These are phyloP conservation scores for Chaetoscypha palmicola DNA, from an alignment of 2,329 filamentous ascomycete genomes.

Conservation along the genomic window DNA sequence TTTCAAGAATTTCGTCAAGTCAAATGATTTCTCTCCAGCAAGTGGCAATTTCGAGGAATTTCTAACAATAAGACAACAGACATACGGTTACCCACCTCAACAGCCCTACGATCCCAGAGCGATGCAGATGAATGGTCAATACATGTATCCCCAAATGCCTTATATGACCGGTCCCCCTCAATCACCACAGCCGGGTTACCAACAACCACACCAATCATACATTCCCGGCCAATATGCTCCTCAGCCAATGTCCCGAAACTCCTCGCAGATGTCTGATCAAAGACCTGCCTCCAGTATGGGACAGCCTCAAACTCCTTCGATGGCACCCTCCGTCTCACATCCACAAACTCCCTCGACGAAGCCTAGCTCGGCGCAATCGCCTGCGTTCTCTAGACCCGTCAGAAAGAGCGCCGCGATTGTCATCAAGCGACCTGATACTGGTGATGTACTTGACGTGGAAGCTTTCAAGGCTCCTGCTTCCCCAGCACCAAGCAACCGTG, in stretches of 20 bases:
- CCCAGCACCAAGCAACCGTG: slow-evolving; percentile 45
- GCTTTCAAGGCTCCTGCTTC: slow-evolving; percentile 59
- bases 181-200: slow-evolving; percentile 41
- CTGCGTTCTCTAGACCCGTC: slow-evolving; percentile 26
- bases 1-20: slow-evolving; percentile 24
- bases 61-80: slow-evolving; percentile 55
- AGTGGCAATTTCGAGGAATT: slow-evolving; percentile 61
- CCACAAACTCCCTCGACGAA: slow-evolving; percentile 53
- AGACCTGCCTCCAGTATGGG: slow-evolving; percentile 41
- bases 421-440: slow-evolving; percentile 71
- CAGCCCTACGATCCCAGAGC: slow-evolving; percentile 39
- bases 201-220: slow-evolving; percentile 33
- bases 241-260: slow-evolving; percentile 72
- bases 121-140: slow-evolving; percentile 35
- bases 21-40: slow-evolving; percentile 59
- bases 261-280: slow-evolving; percentile 67
- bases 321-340: slow-evolving; percentile 31
- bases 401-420: slow-evolving; percentile 66
- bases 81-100: slow-evolving; percentile 45
- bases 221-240: slow-evolving; percentile 33
- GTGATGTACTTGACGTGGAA: slow-evolving; percentile 67
- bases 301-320: slow-evolving; percentile 30
- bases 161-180: slow-evolving; percentile 43
- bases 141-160: slow-evolving; percentile 40
- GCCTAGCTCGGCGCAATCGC: slow-evolving; percentile 35